Evolutionary conservation across 768 basidiomycete genomes (phyloP).

Genomic region (Filobasidium wieringae): DNA sequence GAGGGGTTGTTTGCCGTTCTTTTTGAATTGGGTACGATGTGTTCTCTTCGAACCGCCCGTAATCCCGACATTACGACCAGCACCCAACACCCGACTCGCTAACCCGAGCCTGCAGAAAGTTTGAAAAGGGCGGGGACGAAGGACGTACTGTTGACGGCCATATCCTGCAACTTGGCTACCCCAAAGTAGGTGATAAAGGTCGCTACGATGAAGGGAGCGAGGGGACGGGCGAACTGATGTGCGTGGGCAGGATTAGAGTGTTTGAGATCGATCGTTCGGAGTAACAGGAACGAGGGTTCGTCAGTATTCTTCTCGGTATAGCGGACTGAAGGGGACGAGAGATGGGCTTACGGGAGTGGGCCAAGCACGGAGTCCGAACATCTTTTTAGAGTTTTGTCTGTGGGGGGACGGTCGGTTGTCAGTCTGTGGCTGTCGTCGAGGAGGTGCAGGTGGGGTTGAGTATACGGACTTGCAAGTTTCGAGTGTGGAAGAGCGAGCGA

Average conservation of each 20-base stretch:
- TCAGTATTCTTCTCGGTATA: constrained; percentile 17
- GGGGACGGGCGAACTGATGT: constrained; percentile 32
- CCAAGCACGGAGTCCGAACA: constrained; percentile 39
- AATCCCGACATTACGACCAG: background rate
- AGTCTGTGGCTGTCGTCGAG: too few relatives aligned
- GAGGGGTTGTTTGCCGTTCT: too few relatives aligned
- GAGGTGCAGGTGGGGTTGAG: too few relatives aligned
- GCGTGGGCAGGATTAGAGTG: background rate
- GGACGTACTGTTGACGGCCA: constrained; percentile 29
- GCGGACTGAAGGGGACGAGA: background rate
- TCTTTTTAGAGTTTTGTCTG: background rate
- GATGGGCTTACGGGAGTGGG: constrained; percentile 33
- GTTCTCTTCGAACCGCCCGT: too few relatives aligned
- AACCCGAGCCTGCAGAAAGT: background rate
- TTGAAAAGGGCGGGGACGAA: background rate
- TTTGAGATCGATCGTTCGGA: background rate
- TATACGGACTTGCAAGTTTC: too few relatives aligned
- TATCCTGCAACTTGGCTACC: constrained; percentile 28
- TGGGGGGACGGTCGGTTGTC: too few relatives aligned
- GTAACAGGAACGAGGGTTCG: constrained; percentile 33
- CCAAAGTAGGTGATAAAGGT: constrained; percentile 26
- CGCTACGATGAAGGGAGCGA: constrained; percentile 35
- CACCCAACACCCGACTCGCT: background rate
- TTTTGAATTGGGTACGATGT: too few relatives aligned
- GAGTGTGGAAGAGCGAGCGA: too few relatives aligned